These are phyloP conservation scores for Trichoderma sp. DNA, from an alignment of 2,329 filamentous ascomycete species.

Conservation along the genomic window DNA sequence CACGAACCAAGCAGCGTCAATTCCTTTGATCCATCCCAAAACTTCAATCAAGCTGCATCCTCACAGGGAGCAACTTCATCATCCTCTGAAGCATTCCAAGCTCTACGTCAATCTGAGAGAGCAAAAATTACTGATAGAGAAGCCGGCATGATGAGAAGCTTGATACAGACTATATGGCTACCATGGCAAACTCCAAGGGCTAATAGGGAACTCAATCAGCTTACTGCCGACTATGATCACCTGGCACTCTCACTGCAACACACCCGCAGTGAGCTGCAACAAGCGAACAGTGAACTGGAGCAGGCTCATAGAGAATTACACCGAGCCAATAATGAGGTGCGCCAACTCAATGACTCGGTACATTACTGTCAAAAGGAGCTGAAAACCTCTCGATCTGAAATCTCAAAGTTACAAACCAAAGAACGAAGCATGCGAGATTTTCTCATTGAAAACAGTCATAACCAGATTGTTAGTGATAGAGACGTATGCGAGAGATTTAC, in stretches of 20 bases:
- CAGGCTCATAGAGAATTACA: neutral
- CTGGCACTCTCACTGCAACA: neutral
- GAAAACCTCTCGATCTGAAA: neutral
- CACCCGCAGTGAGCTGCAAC: neutral
- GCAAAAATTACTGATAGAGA: neutral
- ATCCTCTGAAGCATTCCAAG: neutral
- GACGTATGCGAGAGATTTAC: neutral
- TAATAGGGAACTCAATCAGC: neutral
- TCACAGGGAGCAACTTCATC: neutral
- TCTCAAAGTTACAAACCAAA: neutral
- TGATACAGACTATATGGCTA: neutral
- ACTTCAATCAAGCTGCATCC: neutral
- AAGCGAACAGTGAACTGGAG: neutral
- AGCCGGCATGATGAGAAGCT: neutral
- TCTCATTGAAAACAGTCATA: neutral
- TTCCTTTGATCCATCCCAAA: neutral
- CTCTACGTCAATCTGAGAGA: neutral
- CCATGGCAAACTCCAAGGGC: neutral
- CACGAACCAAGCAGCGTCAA: neutral
- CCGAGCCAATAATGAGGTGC: neutral
- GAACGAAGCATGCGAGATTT: neutral
- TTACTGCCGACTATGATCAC: neutral
- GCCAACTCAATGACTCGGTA: neutral
- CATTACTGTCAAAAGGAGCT: neutral
- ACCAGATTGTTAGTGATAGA: neutral